Conservation (phyloP, 2,329 filamentous ascomycete species). For the Sporothrix schenckii region DNA sequence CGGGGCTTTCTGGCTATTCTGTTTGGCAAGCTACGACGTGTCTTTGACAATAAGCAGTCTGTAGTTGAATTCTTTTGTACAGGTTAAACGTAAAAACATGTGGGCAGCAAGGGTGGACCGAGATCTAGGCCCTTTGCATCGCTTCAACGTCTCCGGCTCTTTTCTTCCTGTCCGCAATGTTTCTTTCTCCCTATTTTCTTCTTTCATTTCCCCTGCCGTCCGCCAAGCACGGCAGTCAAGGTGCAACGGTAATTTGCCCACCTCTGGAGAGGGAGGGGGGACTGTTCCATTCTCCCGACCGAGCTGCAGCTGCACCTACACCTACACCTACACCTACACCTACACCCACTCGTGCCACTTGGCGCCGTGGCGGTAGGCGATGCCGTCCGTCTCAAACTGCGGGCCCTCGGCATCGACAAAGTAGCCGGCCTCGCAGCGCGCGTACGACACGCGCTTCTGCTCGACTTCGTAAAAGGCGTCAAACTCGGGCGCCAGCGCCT, state of each 20-base stretch:
- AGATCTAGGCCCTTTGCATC: conserved; percentile 8
- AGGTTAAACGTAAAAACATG: not conserved
- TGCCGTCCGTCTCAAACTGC: conserved; percentile 44
- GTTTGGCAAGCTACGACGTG: no score
- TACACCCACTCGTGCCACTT: conserved; percentile 42
- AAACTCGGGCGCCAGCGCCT: conserved; percentile 53
- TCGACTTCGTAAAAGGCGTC: conserved; percentile 57
- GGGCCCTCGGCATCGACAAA: conserved; percentile 60
- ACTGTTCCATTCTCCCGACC: not conserved
- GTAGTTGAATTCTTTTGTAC: conserved; percentile 6
- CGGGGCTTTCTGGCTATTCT: conserved; percentile 8
- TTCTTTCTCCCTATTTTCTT: not conserved
- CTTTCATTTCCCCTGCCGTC: conserved; percentile 1
- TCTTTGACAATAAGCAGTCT: not conserved
- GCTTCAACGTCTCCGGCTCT: not conserved
- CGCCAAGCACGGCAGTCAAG: conserved; percentile 21
- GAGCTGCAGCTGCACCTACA: no score
- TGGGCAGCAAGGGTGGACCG: not conserved
- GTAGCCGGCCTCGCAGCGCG: conserved; percentile 60
- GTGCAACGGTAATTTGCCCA: not conserved
- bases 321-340: no score
- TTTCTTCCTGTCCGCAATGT: not conserved
- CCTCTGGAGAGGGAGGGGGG: no score
- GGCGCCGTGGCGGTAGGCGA: conserved; percentile 39
- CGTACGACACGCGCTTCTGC: conserved; percentile 56